Evolutionary conservation across 1,284 basidiomycete species (phyloP).

Genomic region (Cerrena zonata): DNA sequence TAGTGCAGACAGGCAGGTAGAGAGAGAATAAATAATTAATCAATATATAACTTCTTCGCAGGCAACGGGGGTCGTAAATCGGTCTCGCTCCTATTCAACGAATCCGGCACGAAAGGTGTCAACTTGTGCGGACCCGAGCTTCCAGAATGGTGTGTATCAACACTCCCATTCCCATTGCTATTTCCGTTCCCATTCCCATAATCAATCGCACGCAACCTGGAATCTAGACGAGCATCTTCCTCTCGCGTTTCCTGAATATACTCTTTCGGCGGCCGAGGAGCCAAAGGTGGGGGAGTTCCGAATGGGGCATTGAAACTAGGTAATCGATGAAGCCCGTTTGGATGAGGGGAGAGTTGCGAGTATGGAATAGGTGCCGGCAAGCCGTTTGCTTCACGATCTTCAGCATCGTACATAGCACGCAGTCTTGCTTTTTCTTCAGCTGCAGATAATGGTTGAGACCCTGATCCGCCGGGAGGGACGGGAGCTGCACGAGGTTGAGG

Average conservation of each 20-base stretch:
- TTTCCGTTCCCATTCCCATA: slow-evolving; percentile 1
- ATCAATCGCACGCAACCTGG: slow-evolving; percentile 27
- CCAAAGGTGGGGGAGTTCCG: slow-evolving; percentile 46
- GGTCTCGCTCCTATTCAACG: neutral
- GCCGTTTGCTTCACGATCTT: slow-evolving; percentile 30
- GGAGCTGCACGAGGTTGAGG: slow-evolving; percentile 26
- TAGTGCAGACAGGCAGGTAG: neutral
- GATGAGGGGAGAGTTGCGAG: slow-evolving; percentile 4
- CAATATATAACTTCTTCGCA: neutral
- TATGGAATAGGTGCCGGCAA: neutral
- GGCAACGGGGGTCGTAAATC: neutral
- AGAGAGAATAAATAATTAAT: neutral
- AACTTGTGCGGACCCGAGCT: neutral
- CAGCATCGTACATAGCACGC: slow-evolving; percentile 54
- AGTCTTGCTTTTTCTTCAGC: slow-evolving; percentile 73
- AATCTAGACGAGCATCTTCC: slow-evolving; percentile 49
- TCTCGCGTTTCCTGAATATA: slow-evolving; percentile 75
- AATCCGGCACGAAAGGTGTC: neutral
- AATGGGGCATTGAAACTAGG: slow-evolving; percentile 2
- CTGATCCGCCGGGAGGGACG: slow-evolving; percentile 25
- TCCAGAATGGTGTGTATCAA: neutral
- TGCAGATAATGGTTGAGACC: slow-evolving; percentile 50
- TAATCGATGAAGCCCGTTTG: neutral
- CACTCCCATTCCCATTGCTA: no score
- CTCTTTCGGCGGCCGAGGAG: slow-evolving; percentile 65